Evolutionary conservation across 768 basidiomycete genomes (phyloP), one percentile per base, ranked within the genome.

Genomic region (Lactarius akahatsu): DNA sequence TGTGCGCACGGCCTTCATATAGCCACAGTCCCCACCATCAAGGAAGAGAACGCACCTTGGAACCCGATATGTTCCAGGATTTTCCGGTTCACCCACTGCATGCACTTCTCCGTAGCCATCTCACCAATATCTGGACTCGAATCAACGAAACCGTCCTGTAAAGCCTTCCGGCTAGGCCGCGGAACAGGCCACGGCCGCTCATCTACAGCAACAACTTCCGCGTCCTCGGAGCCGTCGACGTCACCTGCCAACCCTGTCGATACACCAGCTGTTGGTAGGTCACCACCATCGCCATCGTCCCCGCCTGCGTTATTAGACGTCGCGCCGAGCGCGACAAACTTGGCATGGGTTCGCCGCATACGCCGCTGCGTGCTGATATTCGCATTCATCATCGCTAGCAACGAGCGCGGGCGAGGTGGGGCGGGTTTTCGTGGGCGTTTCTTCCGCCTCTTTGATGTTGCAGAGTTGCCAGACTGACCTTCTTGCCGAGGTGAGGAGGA

Each of bases 11-110:
- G 2, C 5, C 9, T 23, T 52, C 32, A 26, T 50, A 58, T 58
- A 9, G 26, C 8, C 11, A 5, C 10, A 60, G 26, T 23, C 11
- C 32, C 30, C 26, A 62, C 5, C 16, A 40, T 43, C 61, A 58
- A 30, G 47, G 58, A 8, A 23, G 61, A 57, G n/a, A 10, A 77
- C 86, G 64, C 64, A 90, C 94, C 92, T 81, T 97, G 96, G 73
- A 97, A 97, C 2, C 95, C 95, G 57, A 83, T 82, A 79, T 97
- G 96, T 71, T 96, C 94, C 71, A 97, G 73, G 59, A 96, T 81
- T 78, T 92, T 94, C 61, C 79, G 78, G 28, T 84, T 80, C 82
- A 86, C 84, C 91, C 88, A 93, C 70, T 81, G 79, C 72, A 89
- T 73, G 77, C 89, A 95, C 63, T 86, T 82, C 54, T 78, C 76